Conservation (phyloP, 768 basidiomycete species). For the Epithele typhae region DNA sequence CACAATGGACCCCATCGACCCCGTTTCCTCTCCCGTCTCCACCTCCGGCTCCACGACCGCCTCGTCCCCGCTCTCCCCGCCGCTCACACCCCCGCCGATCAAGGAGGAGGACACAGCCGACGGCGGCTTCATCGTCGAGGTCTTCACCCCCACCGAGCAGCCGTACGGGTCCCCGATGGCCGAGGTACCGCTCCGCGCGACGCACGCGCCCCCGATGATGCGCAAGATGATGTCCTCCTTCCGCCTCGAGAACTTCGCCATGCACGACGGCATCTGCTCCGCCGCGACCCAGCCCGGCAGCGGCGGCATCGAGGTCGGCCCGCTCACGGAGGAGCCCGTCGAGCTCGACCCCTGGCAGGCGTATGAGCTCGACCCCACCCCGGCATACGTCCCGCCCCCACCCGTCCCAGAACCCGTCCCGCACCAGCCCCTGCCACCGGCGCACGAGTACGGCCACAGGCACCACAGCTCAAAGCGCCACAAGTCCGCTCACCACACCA, state of each 20-base stretch:
- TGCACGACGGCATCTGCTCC: constrained; percentile 45
- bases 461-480: not conserved
- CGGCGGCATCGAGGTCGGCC: constrained; percentile 42
- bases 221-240: constrained; percentile 75
- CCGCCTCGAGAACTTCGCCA: constrained; percentile 70
- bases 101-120: constrained; percentile 17
- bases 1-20: constrained; percentile 13
- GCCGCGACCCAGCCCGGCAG: constrained; percentile 13
- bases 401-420: too few species aligned
- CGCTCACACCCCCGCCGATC: constrained; percentile 7
- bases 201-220: constrained; percentile 67
- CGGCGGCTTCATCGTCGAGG: constrained; percentile 17
- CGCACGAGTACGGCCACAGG: not conserved
- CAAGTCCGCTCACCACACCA: not conserved
- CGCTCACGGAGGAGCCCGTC: constrained; percentile 56
- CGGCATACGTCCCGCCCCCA: constrained; percentile 9
- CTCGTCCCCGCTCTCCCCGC: constrained; percentile 1
- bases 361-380: constrained; percentile 22
- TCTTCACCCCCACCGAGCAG: constrained; percentile 7
- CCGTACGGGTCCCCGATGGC: constrained; percentile 11
- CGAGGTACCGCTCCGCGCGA: constrained; percentile 68
- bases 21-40: not conserved
- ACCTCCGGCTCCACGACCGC: too few species aligned
- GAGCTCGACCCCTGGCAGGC: constrained; percentile 70
- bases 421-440: not conserved